Evolutionary conservation across 768 basidiomycete species (phyloP).

Genomic region (Leccinum boreale): DNA sequence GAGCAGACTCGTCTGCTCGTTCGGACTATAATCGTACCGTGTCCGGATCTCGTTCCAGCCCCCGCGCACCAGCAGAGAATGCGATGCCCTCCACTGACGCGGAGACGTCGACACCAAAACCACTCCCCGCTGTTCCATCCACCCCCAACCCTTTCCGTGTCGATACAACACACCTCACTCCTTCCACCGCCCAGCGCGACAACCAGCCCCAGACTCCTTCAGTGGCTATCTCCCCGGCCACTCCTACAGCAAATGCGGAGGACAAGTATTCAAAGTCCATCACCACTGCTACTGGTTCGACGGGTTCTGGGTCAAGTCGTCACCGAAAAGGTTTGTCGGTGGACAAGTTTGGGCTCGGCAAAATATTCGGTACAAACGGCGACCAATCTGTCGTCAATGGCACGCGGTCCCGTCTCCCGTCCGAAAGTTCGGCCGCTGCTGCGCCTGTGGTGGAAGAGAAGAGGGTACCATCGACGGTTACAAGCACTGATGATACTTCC

Average conservation of each 20-base stretch:
- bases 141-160: slow-evolving; percentile 19
- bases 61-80: slow-evolving; percentile 18
- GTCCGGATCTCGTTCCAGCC: slow-evolving; percentile 11
- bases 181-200: slow-evolving; percentile 27
- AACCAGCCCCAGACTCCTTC: slow-evolving; percentile 28
- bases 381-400: slow-evolving; percentile 34
- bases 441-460: slow-evolving; percentile 20
- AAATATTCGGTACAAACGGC: slow-evolving; percentile 56
- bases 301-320: slow-evolving; percentile 44
- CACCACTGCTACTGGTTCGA: slow-evolving; percentile 29
- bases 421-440: slow-evolving; percentile 35
- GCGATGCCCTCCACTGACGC: slow-evolving; percentile 10
- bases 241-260: slow-evolving; percentile 33
- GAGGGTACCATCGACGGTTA: slow-evolving; percentile 4
- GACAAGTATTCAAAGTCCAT: slow-evolving; percentile 30
- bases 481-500: slow-evolving; percentile 17
- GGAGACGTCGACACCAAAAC: slow-evolving; percentile 20
- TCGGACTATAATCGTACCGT: slow-evolving; percentile 14
- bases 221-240: slow-evolving; percentile 40
- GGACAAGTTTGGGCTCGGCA: slow-evolving; percentile 76
- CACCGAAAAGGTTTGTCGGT: slow-evolving; percentile 70
- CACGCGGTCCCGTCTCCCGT: slow-evolving; percentile 40
- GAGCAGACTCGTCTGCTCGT: slow-evolving; percentile 12
- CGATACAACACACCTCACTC: slow-evolving; percentile 20
- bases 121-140: slow-evolving; percentile 29